Percentiles rank a stretch among this genome's conserved stretches.
These are phyloP conservation scores for Candida albicans DNA, from an alignment of 1,139 yeast species.

Conservation along the genomic window DNA sequence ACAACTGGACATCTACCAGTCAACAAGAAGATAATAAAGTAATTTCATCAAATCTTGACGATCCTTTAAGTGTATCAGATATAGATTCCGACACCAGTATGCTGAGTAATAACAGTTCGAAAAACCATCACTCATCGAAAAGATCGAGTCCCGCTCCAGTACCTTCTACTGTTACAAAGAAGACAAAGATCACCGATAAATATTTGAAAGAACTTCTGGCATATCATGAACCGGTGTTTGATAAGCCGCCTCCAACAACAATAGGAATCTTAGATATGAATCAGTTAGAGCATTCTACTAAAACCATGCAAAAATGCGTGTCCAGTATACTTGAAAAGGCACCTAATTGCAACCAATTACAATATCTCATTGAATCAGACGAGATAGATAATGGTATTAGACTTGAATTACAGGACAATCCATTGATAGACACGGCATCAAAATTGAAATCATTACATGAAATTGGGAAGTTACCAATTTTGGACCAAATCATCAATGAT, in stretches of 20 bases:
- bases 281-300: conserved; percentile 42
- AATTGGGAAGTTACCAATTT: conserved; percentile 44
- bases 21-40: background rate
- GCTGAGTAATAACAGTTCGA: background rate
- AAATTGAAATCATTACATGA: conserved; percentile 56
- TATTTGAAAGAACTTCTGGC: conserved; percentile 4
- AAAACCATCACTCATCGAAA: background rate
- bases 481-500: conserved; percentile 47
- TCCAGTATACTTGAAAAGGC: conserved; percentile 53
- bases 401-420: conserved; percentile 53
- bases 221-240: conserved; percentile 12
- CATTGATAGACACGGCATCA: conserved; percentile 58
- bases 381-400: conserved; percentile 37
- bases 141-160: background rate
- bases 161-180: background rate
- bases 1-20: background rate
- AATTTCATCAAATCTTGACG: background rate
- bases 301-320: conserved; percentile 51
- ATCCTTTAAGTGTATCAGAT: background rate
- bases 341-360: conserved; percentile 48
- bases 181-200: background rate
- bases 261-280: conserved; percentile 41
- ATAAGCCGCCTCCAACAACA: conserved; percentile 9
- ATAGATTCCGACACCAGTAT: background rate
- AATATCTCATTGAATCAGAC: conserved; percentile 24